These are phyloP conservation scores for Boletellus sp. DNA, from an alignment of 768 basidiomycete genomes.

Conservation along the genomic window DNA sequence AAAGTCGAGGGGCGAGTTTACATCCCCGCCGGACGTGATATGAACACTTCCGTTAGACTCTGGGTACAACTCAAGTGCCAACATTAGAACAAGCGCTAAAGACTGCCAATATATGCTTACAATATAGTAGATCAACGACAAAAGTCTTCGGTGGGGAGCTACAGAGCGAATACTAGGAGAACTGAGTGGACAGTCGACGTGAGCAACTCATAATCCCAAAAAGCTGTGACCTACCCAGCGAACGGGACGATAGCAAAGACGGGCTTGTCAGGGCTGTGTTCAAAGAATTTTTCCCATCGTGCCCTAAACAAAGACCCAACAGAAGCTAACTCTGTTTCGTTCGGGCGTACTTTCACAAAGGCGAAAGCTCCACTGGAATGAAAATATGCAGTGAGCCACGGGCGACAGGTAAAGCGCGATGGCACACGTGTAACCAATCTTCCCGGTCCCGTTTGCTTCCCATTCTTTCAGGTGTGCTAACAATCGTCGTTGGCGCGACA, in stretches of 20 bases:
- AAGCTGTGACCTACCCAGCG: conserved; percentile 32
- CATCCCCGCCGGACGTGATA: conserved; percentile 39
- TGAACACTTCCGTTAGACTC: conserved; percentile 44
- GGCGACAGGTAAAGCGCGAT: neutral
- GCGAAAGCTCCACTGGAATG: conserved; percentile 16
- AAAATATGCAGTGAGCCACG: neutral
- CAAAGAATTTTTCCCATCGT: conserved; percentile 20
- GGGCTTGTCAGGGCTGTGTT: conserved; percentile 19
- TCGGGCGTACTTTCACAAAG: conserved; percentile 24
- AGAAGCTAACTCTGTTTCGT: conserved; percentile 14
- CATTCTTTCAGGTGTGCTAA: conserved; percentile 33
- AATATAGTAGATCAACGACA: conserved; percentile 29
- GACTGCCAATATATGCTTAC: conserved; percentile 16
- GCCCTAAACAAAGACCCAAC: conserved; percentile 18
- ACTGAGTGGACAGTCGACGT: conserved; percentile 11
- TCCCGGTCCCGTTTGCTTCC: conserved; percentile 37
- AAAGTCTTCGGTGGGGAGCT: conserved; percentile 26
- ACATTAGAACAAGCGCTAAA: too few species aligned
- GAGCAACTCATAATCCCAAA: neutral
- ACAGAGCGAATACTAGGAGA: conserved; percentile 8
- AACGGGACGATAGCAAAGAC: conserved; percentile 36
- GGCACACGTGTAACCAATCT: conserved; percentile 52
- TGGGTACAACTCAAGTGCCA: conserved; percentile 36
- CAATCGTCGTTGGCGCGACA: neutral
- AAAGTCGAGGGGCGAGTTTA: conserved; percentile 40